Conservation (phyloP, 73 alveolate genomes). For the Stentor roeselii region DNA sequence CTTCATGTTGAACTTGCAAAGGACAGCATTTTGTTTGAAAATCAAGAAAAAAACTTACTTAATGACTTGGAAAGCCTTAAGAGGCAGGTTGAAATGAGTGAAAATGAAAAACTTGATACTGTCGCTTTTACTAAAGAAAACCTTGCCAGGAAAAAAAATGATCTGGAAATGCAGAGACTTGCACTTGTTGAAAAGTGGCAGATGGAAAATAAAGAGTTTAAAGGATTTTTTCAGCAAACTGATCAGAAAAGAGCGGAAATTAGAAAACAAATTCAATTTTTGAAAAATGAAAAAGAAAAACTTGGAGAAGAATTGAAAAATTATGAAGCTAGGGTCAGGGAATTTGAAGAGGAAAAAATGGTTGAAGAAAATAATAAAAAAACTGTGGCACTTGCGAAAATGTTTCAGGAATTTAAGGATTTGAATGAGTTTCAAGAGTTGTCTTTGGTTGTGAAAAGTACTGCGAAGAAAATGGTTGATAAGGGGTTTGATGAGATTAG, state of each 20-base stretch:
- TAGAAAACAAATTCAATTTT: background rate
- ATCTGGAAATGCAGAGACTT: background rate
- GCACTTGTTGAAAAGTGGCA: conserved; percentile 1
- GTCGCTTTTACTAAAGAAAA: background rate
- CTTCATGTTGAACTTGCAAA: conserved; percentile 8
- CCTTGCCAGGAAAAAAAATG: background rate
- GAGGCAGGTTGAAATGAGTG: background rate
- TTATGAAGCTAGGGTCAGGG: background rate
- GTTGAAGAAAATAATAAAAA: background rate
- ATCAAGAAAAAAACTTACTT: background rate
- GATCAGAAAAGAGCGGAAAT: background rate
- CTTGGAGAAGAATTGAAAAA: background rate
- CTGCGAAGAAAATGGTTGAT: background rate
- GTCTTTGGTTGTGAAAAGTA: background rate
- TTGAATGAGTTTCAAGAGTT: background rate
- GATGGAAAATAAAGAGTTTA: background rate
- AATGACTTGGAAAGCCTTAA: background rate
- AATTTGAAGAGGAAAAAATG: background rate
- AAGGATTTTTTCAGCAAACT: background rate
- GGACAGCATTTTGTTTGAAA: too few relatives aligned
- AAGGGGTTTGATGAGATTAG: background rate
- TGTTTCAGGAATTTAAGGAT: background rate
- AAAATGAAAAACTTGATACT: conserved; percentile 6
- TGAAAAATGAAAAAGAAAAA: background rate
- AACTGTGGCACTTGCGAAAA: background rate